Percentiles rank a stretch among this genome's conserved stretches.
phyloP scores from a whole-genome alignment of 2,329 filamentous ascomycete species.

The Xylariales sp. region DNA sequence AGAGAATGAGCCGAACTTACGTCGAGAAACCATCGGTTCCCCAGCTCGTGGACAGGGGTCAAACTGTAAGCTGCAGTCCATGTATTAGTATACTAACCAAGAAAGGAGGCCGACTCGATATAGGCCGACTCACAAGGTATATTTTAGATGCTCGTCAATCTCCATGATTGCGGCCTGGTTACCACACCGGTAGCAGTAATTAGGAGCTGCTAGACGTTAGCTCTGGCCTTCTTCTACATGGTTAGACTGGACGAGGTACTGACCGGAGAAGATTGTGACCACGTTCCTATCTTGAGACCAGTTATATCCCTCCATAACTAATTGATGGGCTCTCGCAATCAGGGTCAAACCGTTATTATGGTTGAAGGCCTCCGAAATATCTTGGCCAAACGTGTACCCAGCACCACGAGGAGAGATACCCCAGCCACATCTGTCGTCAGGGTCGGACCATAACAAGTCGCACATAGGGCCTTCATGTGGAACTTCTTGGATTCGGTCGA shows the following conservation, averaged over 20 bases:
- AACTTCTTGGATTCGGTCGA: conserved; percentile 98
- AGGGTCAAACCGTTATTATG: conserved; percentile 98
- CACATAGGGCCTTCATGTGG: conserved; percentile 99
- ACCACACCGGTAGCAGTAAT: conserved; percentile 98
- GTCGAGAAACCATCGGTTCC: conserved; percentile 98
- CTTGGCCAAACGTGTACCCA: conserved; percentile 94
- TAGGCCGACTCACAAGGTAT: conserved; percentile 83
- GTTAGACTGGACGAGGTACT: conserved; percentile 43
- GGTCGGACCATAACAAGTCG: conserved; percentile 97
- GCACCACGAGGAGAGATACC: conserved; percentile 94
- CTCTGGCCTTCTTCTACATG: conserved; percentile 19
- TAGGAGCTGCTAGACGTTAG: conserved; percentile 68
- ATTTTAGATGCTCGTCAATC: conserved; percentile 99
- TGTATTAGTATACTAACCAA: conserved; percentile 33
- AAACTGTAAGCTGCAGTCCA: conserved; percentile 85
- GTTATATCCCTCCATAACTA: conserved; percentile 99
- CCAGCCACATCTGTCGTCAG: conserved; percentile 96
- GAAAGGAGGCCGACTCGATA: conserved; percentile 1
- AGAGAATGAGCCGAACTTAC: conserved; percentile 58
- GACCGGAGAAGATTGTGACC: conserved; percentile 97
- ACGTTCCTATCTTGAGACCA: conserved; percentile 99
- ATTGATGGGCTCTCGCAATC: conserved; percentile 94
- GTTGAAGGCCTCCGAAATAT: conserved; percentile 98
- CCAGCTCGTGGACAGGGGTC: conserved; percentile 97
- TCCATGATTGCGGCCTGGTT: conserved; percentile 99